These are phyloP conservation scores for Plectosphaerella plurivora DNA, from an alignment of 2,329 filamentous ascomycete genomes.

Conservation along the genomic window DNA sequence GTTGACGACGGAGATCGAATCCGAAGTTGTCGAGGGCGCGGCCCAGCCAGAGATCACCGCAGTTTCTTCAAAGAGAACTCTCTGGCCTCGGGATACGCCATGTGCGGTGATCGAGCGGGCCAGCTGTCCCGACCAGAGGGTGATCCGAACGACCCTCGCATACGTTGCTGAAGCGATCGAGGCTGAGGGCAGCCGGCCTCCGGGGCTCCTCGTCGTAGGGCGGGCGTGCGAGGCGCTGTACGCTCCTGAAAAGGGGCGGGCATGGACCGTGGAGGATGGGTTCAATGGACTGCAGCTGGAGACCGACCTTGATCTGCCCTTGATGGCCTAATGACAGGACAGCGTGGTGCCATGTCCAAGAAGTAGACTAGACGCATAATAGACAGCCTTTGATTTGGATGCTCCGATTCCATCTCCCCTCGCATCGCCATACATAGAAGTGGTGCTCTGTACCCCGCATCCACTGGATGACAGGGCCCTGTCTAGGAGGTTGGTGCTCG, in stretches of 20 bases:
- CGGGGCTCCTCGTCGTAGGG: conserved; percentile 83
- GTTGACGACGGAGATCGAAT: conserved; percentile 46
- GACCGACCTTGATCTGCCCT: not conserved
- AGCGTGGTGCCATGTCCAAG: not conserved
- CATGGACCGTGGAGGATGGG: conserved; percentile 85
- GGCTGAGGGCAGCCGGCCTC: conserved; percentile 82
- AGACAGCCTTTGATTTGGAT: too few species aligned
- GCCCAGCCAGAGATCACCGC: too few species aligned
- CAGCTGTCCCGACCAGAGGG: conserved; percentile 88
- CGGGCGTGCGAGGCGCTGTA: conserved; percentile 76
- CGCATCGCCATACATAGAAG: too few species aligned
- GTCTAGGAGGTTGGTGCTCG: too few species aligned
- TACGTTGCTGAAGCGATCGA: conserved; percentile 80
- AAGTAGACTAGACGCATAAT: not conserved
- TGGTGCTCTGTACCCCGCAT: too few species aligned
- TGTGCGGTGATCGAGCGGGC: conserved; percentile 93
- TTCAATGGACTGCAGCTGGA: conserved; percentile 66
- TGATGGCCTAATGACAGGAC: not conserved
- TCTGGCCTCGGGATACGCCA: conserved; percentile 75
- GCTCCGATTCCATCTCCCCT: too few species aligned
- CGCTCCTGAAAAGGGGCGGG: conserved; percentile 48
- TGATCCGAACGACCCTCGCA: conserved; percentile 81
- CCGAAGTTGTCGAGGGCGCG: conserved; percentile 11
- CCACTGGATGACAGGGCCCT: too few species aligned
- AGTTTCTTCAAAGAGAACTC: conserved; percentile 20